Conservation (phyloP, 352 stramenopile species). For the Peronospora farinosa region DNA sequence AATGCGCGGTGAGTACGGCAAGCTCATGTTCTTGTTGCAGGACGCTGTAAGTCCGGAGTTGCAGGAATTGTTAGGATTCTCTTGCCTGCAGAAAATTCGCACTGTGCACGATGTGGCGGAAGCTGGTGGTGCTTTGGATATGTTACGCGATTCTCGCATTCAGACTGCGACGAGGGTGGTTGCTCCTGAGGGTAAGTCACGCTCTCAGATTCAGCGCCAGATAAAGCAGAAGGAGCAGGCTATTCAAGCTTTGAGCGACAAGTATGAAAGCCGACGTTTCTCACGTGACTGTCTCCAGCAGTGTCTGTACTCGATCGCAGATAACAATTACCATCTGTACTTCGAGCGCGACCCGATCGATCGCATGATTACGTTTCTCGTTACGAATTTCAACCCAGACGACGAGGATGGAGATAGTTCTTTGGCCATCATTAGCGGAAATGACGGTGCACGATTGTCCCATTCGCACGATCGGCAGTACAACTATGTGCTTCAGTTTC, state of each 20-base stretch:
- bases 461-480: slow-evolving; percentile 94
- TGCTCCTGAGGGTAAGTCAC: slow-evolving; percentile 84
- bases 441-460: slow-evolving; percentile 89
- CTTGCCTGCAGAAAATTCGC: slow-evolving; percentile 70
- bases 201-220: slow-evolving; percentile 85
- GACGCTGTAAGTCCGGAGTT: slow-evolving; percentile 84
- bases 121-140: slow-evolving; percentile 49
- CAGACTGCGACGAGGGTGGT: slow-evolving; percentile 93
- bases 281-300: slow-evolving; percentile 87
- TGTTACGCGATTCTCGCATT: slow-evolving; percentile 87
- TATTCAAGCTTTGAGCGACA: slow-evolving; percentile 83
- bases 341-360: slow-evolving; percentile 96
- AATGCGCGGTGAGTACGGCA: slow-evolving; percentile 95
- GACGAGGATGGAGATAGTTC: slow-evolving; percentile 70
- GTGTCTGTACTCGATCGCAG: slow-evolving; percentile 93
- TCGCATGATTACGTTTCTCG: slow-evolving; percentile 89
- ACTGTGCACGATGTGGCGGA: slow-evolving; percentile 89
- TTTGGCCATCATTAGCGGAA: slow-evolving; percentile 90
- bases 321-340: slow-evolving; percentile 97
- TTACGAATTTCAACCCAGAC: slow-evolving; percentile 80
- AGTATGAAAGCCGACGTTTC: slow-evolving; percentile 49
- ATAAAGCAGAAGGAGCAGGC: slow-evolving; percentile 92
- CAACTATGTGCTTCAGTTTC: slow-evolving; percentile 93
- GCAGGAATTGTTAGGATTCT: slow-evolving; percentile 83
- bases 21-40: slow-evolving; percentile 92